Evolutionary conservation across 2,329 filamentous ascomycete species (phyloP), one percentile per base, ranked within the genome.

Genomic region (Talaromyces pinophilus): DNA sequence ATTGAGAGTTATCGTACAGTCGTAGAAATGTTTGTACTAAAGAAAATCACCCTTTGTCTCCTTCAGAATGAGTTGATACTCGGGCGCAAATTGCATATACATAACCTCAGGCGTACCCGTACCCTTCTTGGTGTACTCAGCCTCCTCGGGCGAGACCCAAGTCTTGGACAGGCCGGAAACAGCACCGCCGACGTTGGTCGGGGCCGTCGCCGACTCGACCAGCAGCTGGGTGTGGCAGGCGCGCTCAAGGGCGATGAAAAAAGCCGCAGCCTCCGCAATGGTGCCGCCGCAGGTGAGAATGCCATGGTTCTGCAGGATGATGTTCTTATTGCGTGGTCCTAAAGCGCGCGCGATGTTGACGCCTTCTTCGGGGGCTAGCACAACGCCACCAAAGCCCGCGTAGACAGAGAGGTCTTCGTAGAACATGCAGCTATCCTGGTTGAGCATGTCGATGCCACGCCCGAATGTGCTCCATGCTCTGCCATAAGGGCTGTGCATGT

Each of bases 211-310:
- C 0, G 89, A 88, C 76, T 93, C 90, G 30, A 88, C 87, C 70
- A 84, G 79, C 48, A 92, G 79, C 78, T 92, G 90, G 19, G 90
- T 84, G 62, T 87, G 83, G 73, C 90, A 92, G 33, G 85, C 86
- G 48, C 88, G 82, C 77, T 92, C 90, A 73, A 92, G 82, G 46
- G 89, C 78, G 0, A 86, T 88, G 72, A 91, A 90, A 42, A 92
- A 76, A 72, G 87, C 91, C 0, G 87, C 88, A 1, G 90, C 90
- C 76, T 93, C 90, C 70, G 92, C 90, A 1, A 93, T 90, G 0
- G 90, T 92, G 7, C 77, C 73, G 4, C 90, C 90, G 0, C 90
- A 87, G 0, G 89, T 84, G 57, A 85, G 69, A 15, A 84, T 69
- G 3, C 82, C 75, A 59, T 78, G 75, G 57, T 77, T 77, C 42